Evolutionary conservation across 2,329 filamentous ascomycete species (phyloP), one percentile per base, ranked within the genome.

Genomic region (Lecanosticta acicola): DNA sequence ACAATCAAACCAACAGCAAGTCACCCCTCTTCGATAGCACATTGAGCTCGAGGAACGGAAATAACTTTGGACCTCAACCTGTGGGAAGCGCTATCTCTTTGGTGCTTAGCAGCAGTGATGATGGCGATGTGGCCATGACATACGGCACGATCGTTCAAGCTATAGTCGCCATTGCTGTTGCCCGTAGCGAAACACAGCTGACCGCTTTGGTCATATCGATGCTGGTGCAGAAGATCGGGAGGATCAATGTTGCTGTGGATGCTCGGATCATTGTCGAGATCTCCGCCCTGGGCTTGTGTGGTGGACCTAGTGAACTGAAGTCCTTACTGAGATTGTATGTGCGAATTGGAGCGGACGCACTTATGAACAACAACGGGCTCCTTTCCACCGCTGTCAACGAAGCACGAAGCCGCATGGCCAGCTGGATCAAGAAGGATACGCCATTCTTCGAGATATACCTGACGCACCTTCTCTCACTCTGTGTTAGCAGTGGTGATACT

Each of bases 61-160:
- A 43, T 9, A 48, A 50, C 38, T 54, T 53, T 7, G 55, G 54
- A 16, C 54, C 64, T n/a, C 60, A 62, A 16, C 54, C 51, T 14
- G 46, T 59, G 19, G 86, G 83, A 26, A 94, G 87, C 63, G 78
- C 84, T 32, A 85, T 94, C 44, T 95, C 91, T 1, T 68, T 98
- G 19, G 77, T 83, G 19, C 74, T 84, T 32, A 52, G 77, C 50
- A 82, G 82, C 16, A 80, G 77, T 50, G 83, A 82, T 16, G 85
- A 93, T 38, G 87, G 94, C 59, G 90, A 95, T 52, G 83, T 81
- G 1, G 80, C 82, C 3, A 71, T 81, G 21, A 83, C 89, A 0
- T 89, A 94, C 62, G 80, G 82, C 29, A 94, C 91, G 52, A 85
- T 97, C n/a, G 82, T 97, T n/a, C 84, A 94, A 62, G 88, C 91